Conservation (phyloP, 176 grass and related monocot genomes). For the Oryza punctata region DNA sequence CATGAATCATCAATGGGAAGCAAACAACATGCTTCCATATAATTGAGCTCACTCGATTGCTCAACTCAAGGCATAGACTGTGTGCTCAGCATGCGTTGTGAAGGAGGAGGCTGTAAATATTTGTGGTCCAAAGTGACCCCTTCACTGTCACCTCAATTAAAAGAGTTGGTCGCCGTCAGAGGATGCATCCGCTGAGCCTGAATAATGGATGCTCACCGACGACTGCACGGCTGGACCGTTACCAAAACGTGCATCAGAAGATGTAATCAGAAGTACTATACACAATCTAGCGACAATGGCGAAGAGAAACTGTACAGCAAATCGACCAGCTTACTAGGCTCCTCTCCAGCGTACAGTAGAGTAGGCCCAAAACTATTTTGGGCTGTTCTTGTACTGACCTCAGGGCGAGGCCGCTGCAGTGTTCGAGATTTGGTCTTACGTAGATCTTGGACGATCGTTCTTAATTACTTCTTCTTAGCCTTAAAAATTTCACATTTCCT, state of each 20-base stretch:
- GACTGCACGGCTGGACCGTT: not conserved
- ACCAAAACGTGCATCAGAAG: not conserved
- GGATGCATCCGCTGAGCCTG: constrained; percentile 1
- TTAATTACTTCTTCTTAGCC: too few relatives aligned
- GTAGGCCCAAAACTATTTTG: too few relatives aligned
- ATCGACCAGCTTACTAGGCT: not conserved
- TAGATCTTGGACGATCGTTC: too few relatives aligned
- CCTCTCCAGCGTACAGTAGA: too few relatives aligned
- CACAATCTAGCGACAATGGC: not conserved
- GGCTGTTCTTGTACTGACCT: too few relatives aligned
- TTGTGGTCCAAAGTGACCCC: constrained; percentile 10
- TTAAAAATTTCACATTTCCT: too few relatives aligned
- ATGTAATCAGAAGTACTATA: not conserved
- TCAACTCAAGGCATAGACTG: not conserved
- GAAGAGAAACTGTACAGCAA: not conserved
- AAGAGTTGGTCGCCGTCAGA: not conserved
- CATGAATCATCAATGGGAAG: not conserved
- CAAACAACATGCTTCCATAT: not conserved
- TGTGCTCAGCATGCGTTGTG: not conserved
- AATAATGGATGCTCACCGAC: constrained; percentile 1
- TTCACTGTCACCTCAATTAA: not conserved
- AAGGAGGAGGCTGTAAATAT: constrained; percentile 4
- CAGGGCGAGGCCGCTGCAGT: too few relatives aligned
- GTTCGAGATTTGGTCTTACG: too few relatives aligned
- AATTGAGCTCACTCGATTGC: not conserved